Base-by-base conservation (phyloP, 768 basidiomycete species). In the Cystofilobasidium capitatum region DNA sequence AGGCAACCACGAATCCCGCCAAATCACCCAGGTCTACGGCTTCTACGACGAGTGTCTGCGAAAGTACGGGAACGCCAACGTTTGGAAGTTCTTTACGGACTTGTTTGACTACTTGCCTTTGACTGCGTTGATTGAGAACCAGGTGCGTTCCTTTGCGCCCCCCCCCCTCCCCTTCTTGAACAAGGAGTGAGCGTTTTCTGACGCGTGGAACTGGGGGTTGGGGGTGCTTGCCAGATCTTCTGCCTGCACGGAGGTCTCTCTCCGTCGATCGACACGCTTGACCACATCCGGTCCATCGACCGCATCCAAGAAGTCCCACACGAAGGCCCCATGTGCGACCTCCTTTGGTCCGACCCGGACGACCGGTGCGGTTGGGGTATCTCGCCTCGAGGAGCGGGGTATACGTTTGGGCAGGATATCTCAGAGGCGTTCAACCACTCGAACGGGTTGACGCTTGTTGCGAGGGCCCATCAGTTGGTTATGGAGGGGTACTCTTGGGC, bases 301-400 rank as follows among this genome's bases (percentile, higher is more conserved):
- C 88, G 96, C 64, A 91, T 97, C 72, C 96, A 99, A 79, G 96
- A 99, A 76, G 96, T 99, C 3, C 96, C 96, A 5, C 96, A 99
- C 78, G 96, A 99, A 80, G 96, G 96, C 3, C 96, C 96, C 24
- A 99, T 99, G 96, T 99, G 96, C 75, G 96, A 99, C 79, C 82
- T 99, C 64, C 83, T 99, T 70, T 99, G 96, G 96, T 97, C 93
- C 61, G 96, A 99, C 78, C 96, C 96, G 40, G 96, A 99, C 77
- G 96, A 98, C 79, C 88, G 94, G 65, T 96, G 92, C 70, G 96
- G 96, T 51, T 99, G 96, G 96, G 96, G 96, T 37, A 97, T 98
- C 74, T 94, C 91, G 74, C 96, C 96, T 35, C 88, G 96, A 76
- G 96, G 96, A 70, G 96, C 96, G 57, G 96, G 96, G 14, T 99